These are phyloP conservation scores for Corylus heterophylla DNA, from an alignment of 306 rosid genomes.

Conservation along the genomic window DNA sequence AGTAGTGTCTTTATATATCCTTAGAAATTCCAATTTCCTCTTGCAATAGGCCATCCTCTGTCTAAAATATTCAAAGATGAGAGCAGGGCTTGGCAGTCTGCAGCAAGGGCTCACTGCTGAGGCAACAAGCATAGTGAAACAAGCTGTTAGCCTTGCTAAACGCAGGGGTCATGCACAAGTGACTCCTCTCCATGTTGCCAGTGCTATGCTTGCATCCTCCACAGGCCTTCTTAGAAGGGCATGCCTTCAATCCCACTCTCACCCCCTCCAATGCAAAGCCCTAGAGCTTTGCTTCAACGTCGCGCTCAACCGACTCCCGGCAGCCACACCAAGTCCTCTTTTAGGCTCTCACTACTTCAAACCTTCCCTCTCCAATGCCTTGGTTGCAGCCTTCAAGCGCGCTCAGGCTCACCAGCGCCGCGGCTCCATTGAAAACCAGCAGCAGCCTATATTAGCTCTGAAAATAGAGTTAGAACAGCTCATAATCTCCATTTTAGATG, in stretches of 20 bases:
- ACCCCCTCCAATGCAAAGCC: slow-evolving; percentile 93
- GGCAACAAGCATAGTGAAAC: slow-evolving; percentile 68
- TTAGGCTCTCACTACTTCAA: slow-evolving; percentile 62
- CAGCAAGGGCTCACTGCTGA: slow-evolving; percentile 75
- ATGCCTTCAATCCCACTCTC: slow-evolving; percentile 80
- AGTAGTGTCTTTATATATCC: not conserved
- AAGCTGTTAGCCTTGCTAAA: slow-evolving; percentile 69
- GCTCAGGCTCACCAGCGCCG: slow-evolving; percentile 96
- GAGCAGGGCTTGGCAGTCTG: slow-evolving; percentile 73
- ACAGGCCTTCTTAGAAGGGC: slow-evolving; percentile 72
- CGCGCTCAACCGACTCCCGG: slow-evolving; percentile 84
- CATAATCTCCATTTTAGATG: slow-evolving; percentile 77
- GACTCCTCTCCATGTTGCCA: slow-evolving; percentile 95
- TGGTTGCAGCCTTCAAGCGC: slow-evolving; percentile 88
- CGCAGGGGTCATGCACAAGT: slow-evolving; percentile 90
- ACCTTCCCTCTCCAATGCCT: slow-evolving; percentile 81
- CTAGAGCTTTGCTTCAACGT: slow-evolving; percentile 93
- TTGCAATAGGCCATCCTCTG: no score
- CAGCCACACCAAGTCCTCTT: slow-evolving; percentile 65
- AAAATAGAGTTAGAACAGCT: slow-evolving; percentile 86
- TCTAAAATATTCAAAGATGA: slow-evolving; percentile 41
- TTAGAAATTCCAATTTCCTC: no score
- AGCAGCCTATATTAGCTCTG: slow-evolving; percentile 75
- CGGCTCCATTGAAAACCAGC: slow-evolving; percentile 80
- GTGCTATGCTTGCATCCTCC: slow-evolving; percentile 79